phyloP scores from a whole-genome alignment of 2,329 filamentous ascomycete genomes.

The Trichothecium sympodiale region DNA sequence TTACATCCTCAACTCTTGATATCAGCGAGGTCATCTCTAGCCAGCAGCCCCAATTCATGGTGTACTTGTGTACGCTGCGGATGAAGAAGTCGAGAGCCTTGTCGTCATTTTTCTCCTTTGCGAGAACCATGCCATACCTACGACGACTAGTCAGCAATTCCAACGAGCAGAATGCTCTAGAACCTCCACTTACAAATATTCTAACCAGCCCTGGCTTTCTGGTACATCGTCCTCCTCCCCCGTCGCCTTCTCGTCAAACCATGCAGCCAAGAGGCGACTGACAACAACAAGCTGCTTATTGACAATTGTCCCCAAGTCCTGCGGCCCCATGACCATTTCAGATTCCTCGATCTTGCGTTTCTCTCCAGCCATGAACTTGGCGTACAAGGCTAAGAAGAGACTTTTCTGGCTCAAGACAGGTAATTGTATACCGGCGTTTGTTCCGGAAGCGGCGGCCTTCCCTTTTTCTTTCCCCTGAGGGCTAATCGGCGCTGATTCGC shows the following conservation, averaged over 20 bases:
- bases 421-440: constrained; percentile 19
- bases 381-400: constrained; percentile 83
- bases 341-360: constrained; percentile 94
- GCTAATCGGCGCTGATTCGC: constrained; percentile 18
- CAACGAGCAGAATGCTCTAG: not conserved
- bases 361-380: constrained; percentile 86
- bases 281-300: constrained; percentile 79
- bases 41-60: constrained; percentile 98
- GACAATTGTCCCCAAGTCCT: constrained; percentile 71
- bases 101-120: constrained; percentile 82
- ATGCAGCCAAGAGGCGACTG: constrained; percentile 64
- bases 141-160: not conserved
- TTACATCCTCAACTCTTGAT: constrained; percentile 68
- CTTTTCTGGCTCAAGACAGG: constrained; percentile 76
- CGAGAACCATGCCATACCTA: constrained; percentile 77
- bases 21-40: constrained; percentile 78
- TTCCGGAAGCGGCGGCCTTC: constrained; percentile 13
- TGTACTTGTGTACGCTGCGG: constrained; percentile 75
- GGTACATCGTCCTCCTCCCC: constrained; percentile 47
- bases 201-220: constrained; percentile 81
- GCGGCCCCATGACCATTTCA: constrained; percentile 92
- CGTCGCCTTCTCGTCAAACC: constrained; percentile 58
- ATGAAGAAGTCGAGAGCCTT: constrained; percentile 81
- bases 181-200: constrained; percentile 52
- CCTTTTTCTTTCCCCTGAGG: constrained; percentile 53